Conservation (phyloP, 805 yeast species). For the Candida anglica region DNA sequence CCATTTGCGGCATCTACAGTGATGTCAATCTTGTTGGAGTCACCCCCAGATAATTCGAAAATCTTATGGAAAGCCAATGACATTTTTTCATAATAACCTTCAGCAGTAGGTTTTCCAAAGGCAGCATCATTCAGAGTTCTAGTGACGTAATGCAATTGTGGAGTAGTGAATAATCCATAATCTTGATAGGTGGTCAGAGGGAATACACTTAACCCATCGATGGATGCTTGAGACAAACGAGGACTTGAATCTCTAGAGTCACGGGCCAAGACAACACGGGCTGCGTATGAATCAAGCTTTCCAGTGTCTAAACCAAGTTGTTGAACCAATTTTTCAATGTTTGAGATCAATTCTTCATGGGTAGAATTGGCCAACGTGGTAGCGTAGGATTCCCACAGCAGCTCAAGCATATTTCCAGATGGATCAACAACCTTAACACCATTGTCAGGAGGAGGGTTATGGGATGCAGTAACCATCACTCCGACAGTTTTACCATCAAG, state of each 20-base stretch:
- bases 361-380: slow-evolving; percentile 73
- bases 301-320: slow-evolving; percentile 48
- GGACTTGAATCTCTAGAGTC: slow-evolving; percentile 90
- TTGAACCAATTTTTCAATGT: slow-evolving; percentile 34
- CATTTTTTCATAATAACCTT: slow-evolving; percentile 68
- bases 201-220: slow-evolving; percentile 55
- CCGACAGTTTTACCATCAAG: slow-evolving; percentile 73
- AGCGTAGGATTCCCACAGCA: slow-evolving; percentile 80
- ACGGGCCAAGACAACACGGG: slow-evolving; percentile 62
- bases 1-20: slow-evolving; percentile 94
- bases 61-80: slow-evolving; percentile 49
- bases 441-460: slow-evolving; percentile 87
- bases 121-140: slow-evolving; percentile 62
- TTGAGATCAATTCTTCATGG: slow-evolving; percentile 38
- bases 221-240: slow-evolving; percentile 50
- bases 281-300: slow-evolving; percentile 32
- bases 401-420: slow-evolving; percentile 81
- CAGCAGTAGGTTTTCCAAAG: slow-evolving; percentile 61
- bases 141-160: slow-evolving; percentile 87
- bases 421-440: slow-evolving; percentile 96
- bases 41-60: slow-evolving; percentile 18
- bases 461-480: slow-evolving; percentile 96
- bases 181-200: slow-evolving; percentile 43
- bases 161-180: slow-evolving; percentile 80
- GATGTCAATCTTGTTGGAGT: slow-evolving; percentile 33